Evolutionary conservation across 441 rosid genomes (phyloP).

Genomic region (Gossypium gossypioides): DNA sequence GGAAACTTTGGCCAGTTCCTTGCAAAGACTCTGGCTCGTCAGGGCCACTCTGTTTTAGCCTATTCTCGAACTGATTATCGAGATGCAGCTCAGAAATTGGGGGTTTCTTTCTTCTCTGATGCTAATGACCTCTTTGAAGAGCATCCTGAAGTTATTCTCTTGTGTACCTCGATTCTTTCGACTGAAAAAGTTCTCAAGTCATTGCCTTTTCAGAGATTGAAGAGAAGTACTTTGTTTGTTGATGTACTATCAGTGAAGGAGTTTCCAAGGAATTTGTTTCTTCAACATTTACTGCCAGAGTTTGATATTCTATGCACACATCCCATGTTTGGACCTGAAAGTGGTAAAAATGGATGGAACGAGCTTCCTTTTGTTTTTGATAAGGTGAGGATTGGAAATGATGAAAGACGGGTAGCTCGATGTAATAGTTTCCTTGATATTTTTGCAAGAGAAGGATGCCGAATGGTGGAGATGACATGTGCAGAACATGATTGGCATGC

Average conservation of each 20-base stretch:
- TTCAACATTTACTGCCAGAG: slow-evolving; percentile 39
- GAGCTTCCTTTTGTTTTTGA: slow-evolving; percentile 51
- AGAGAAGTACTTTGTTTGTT: slow-evolving; percentile 63
- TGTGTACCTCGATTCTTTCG: slow-evolving; percentile 63
- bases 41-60: slow-evolving; percentile 51
- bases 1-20: slow-evolving; percentile 69
- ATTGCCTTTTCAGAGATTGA: slow-evolving; percentile 52
- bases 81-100: slow-evolving; percentile 33
- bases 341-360: slow-evolving; percentile 57
- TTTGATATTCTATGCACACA: slow-evolving; percentile 59
- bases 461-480: slow-evolving; percentile 64
- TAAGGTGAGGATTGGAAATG: slow-evolving; percentile 46
- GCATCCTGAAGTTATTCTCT: slow-evolving; percentile 59
- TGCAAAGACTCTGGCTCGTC: slow-evolving; percentile 42
- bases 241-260: slow-evolving; percentile 73
- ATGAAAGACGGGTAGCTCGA: slow-evolving; percentile 27
- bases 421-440: slow-evolving; percentile 40
- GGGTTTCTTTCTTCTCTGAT: slow-evolving; percentile 41
- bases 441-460: slow-evolving; percentile 53
- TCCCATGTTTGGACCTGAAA: slow-evolving; percentile 77
- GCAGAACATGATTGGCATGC: slow-evolving; percentile 58
- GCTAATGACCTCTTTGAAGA: slow-evolving; percentile 61
- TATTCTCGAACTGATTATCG: slow-evolving; percentile 57
- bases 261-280: slow-evolving; percentile 51
- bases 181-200: slow-evolving; percentile 53